Evolutionary conservation across 2,329 filamentous ascomycete species (phyloP).

Genomic region (Aureobasidium sp.): DNA sequence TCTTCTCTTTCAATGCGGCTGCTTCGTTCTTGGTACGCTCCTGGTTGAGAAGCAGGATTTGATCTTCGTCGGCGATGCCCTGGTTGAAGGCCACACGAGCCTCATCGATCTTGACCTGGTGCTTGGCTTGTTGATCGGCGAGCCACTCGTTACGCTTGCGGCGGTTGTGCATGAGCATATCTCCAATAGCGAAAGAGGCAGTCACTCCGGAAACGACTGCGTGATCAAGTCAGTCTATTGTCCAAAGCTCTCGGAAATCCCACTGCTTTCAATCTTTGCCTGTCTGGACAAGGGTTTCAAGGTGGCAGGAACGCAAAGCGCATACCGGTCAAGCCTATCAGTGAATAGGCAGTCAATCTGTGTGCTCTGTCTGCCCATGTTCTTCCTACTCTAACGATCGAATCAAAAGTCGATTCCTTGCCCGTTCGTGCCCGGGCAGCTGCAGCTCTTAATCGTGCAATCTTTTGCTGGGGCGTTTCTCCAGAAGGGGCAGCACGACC

Average conservation of each 20-base stretch:
- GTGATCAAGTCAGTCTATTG: not conserved
- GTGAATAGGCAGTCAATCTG: constrained; percentile 50
- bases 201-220: constrained; percentile 54
- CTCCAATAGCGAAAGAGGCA: constrained; percentile 57
- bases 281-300: not conserved
- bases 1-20: constrained; percentile 35
- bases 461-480: constrained; percentile 49
- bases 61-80: constrained; percentile 44
- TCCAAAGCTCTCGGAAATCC: too few species aligned
- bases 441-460: constrained; percentile 44
- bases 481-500: constrained; percentile 33
- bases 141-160: constrained; percentile 57
- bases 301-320: too few species aligned
- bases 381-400: constrained; percentile 46
- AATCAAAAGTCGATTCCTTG: constrained; percentile 50
- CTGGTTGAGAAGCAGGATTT: constrained; percentile 45
- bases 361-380: constrained; percentile 55
- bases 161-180: constrained; percentile 62
- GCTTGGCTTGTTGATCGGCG: constrained; percentile 43
- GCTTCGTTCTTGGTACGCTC: constrained; percentile 59
- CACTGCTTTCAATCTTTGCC: too few species aligned
- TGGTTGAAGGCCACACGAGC: constrained; percentile 37
- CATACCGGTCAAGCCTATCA: constrained; percentile 56
- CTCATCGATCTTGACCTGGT: constrained; percentile 35
- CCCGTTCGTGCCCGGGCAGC: constrained; percentile 41